phyloP scores from a whole-genome alignment of 345 rosid genomes.

The Tarenaya hassleriana region DNA sequence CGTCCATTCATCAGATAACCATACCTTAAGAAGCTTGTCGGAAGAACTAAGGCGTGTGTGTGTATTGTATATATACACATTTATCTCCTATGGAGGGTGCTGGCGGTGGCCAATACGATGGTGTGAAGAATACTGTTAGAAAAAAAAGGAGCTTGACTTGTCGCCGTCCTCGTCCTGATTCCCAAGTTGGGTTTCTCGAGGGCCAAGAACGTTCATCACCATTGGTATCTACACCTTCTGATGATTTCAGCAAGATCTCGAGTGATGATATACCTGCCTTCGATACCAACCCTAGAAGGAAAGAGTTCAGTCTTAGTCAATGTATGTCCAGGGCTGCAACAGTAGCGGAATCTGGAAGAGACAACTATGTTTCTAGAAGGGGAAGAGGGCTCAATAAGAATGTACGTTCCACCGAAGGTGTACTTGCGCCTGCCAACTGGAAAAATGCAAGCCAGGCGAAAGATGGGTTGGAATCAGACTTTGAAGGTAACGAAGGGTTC shows the following conservation, averaged over 20 bases:
- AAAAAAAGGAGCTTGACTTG: slow-evolving; percentile 63
- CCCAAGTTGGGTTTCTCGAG: slow-evolving; percentile 28
- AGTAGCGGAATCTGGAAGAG: slow-evolving; percentile 30
- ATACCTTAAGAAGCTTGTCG: slow-evolving; percentile 1
- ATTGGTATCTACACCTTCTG: slow-evolving; percentile 40
- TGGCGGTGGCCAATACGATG: slow-evolving; percentile 31
- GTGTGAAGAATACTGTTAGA: slow-evolving; percentile 43
- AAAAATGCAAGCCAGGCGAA: slow-evolving; percentile 34
- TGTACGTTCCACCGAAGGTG: slow-evolving; percentile 59
- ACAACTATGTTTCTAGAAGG: slow-evolving; percentile 34
- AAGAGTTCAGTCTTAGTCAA: slow-evolving; percentile 69
- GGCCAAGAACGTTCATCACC: slow-evolving; percentile 31
- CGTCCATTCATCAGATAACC: neutral
- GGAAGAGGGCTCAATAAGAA: slow-evolving; percentile 32
- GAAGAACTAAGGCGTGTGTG: neutral
- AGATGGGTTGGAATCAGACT: slow-evolving; percentile 21
- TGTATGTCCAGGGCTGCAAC: slow-evolving; percentile 44
- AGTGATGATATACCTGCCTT: slow-evolving; percentile 54
- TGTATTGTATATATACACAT: slow-evolving; percentile 9
- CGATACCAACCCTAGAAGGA: slow-evolving; percentile 44
- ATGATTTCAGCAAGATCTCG: slow-evolving; percentile 46
- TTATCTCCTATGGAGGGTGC: slow-evolving; percentile 45
- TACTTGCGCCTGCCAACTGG: slow-evolving; percentile 72
- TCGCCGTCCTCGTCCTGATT: slow-evolving; percentile 64
- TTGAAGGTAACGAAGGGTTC: slow-evolving; percentile 17